Conservation (phyloP, 2,329 filamentous ascomycete genomes). For the Aspergillus sp. region DNA sequence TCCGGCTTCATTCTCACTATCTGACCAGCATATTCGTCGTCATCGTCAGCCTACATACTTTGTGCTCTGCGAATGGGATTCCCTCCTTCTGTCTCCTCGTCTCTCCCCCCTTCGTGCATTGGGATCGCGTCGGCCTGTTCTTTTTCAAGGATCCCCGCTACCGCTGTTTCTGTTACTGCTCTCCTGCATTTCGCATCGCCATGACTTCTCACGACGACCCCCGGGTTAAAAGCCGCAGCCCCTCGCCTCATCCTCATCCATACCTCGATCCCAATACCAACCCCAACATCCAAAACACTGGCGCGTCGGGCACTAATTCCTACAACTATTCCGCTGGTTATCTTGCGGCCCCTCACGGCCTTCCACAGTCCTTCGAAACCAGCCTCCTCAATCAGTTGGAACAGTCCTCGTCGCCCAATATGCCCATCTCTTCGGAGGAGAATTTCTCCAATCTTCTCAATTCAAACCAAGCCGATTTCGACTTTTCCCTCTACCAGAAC, state of each 20-base stretch:
- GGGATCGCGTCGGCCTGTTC: background rate
- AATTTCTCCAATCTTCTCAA: slow-evolving; percentile 35
- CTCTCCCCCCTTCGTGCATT: background rate
- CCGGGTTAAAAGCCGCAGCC: slow-evolving; percentile 35
- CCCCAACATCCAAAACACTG: slow-evolving; percentile 23
- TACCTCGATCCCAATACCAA: slow-evolving; percentile 31
- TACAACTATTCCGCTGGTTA: slow-evolving; percentile 32
- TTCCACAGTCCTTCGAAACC: slow-evolving; percentile 32
- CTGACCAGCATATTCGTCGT: background rate
- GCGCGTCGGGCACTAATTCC: slow-evolving; percentile 24
- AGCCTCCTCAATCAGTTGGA: slow-evolving; percentile 31
- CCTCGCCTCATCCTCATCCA: slow-evolving; percentile 36
- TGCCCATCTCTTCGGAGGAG: slow-evolving; percentile 26
- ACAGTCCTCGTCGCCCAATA: slow-evolving; percentile 17
- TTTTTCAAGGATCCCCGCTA: background rate
- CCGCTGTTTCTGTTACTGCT: background rate
- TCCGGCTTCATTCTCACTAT: slow-evolving; percentile 1
- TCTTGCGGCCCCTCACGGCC: slow-evolving; percentile 26
- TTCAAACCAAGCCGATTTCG: slow-evolving; percentile 31
- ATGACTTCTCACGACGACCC: slow-evolving; percentile 29
- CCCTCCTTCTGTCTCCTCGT: slow-evolving; percentile 1
- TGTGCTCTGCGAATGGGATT: slow-evolving; percentile 12
- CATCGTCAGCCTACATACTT: background rate
- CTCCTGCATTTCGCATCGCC: slow-evolving; percentile 1
- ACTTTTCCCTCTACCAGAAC: slow-evolving; percentile 34